A percentile compares a stretch with the other conserved stretches of the same genome.
These are phyloP conservation scores for Talaromyces sp. DNA, from an alignment of 2,329 filamentous ascomycete genomes.

Conservation along the genomic window DNA sequence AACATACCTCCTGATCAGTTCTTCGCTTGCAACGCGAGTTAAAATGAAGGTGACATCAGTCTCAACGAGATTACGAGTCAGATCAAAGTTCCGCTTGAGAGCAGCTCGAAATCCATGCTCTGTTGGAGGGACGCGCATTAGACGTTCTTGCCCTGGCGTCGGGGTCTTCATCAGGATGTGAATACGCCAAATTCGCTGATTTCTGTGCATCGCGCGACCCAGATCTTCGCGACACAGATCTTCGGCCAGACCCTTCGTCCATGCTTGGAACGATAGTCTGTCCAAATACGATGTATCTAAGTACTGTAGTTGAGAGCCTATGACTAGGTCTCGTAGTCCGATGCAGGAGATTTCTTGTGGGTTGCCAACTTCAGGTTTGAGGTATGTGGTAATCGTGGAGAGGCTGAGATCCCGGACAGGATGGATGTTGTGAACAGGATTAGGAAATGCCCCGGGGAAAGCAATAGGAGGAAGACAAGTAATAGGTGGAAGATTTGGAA, in stretches of 20 bases:
- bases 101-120: neutral
- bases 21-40: neutral
- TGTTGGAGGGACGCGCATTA: neutral
- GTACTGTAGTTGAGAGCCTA: neutral
- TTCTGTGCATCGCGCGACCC: neutral
- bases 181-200: neutral
- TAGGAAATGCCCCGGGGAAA: neutral
- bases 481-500: neutral
- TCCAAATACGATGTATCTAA: neutral
- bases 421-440: neutral
- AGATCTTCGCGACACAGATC: neutral
- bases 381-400: neutral
- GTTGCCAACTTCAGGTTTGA: neutral
- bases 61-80: neutral
- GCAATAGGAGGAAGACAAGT: neutral
- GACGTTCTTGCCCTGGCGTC: neutral
- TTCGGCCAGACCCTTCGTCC: neutral
- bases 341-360: neutral
- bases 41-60: neutral
- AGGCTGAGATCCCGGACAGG: neutral
- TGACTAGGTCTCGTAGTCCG: neutral
- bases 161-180: neutral
- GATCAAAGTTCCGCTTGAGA: neutral
- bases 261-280: neutral
- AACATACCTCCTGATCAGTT: neutral